Evolutionary conservation across 768 basidiomycete species (phyloP), one percentile per base, ranked within the genome.

Genomic region (Phylloporus sp.): DNA sequence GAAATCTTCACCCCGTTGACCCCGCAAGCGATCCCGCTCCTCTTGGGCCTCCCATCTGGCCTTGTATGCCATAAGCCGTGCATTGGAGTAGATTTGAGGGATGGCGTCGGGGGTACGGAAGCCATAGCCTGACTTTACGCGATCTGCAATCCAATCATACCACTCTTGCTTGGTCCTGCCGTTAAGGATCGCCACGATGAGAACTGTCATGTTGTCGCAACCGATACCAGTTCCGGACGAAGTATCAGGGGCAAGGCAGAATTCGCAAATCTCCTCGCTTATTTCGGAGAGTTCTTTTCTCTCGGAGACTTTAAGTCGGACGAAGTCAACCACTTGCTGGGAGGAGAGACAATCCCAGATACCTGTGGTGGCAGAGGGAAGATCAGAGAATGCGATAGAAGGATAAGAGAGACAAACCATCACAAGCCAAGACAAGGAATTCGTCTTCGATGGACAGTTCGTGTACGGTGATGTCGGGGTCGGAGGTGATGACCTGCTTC

Each of bases 121-220:
- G 15, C 92, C 92, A 60, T 83, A 76, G 33, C 79, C 73, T 18
- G 73, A 75, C 62, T 90, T 76, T 38, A 94, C 88, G 31, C 94
- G 82, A 40, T 91, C 80, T 37, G 74, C 79, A 48, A 99, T 67
- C 95, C 95, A 97, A 29, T 76, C 64, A 59, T 89, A 88, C 96
- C 96, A 98, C 61, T 93, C 82, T 54, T 89, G 86, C 64, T 84
- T 80, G n/a, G 90, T 88, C 49, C 82, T 81, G 32, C 90, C 94
- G 52, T 87, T 78, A 26, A 94, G 77, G 36, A 99, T 67, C 7
- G 90, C 96, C 47, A 98, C 78, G 42, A 99, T 80, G 56, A 97
- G 77, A 39, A 96, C 73, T 0, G 96, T 99, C 96, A 99, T 99
- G 72, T 99, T 98, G 71, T 99, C 96, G 65, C 95, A 97, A 17